Evolutionary conservation across 2,329 filamentous ascomycete genomes (phyloP), one percentile per base, ranked within the genome.

Genomic region (Cadophora sp.): DNA sequence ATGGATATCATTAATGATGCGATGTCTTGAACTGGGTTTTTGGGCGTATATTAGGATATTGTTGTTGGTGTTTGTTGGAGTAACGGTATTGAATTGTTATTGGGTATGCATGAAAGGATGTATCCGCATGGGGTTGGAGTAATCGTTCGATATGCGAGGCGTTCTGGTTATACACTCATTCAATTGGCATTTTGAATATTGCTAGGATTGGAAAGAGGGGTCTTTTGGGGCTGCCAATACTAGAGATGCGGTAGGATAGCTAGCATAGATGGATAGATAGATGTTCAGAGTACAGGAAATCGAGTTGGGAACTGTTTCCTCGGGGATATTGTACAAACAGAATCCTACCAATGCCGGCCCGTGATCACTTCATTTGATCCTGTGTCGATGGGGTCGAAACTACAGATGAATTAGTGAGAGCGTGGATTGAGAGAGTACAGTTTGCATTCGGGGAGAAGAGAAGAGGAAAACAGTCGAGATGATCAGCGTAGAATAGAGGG

Each of bases 1-100:
- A 87, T 87, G 76, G 91, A 95, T 82, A 89, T 97, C 71, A 83
- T 94, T 74, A 93, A 96, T 80, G 92, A 94, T 56, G 63, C 48
- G 50, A 59, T 55, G 43, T 62, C 16, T 62, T 61, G 60, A 34
- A 24, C 64, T 53, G 64, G 22, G 19, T 48, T 22, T 48, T 14
- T 11, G 14, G 16, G 1, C 19, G 16, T 1, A 43, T 16, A 16
- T 5, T 64, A 26, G 66, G 27, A 26, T n/a, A n/a, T n/a, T n/a
- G n/a, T n/a, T n/a, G n/a, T n/a, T 26, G 26, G 40, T 34, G 40
- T 64, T 34, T 56, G 51, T 64, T 55, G 40, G 12, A 40, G 29
- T 46, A 46, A 56, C 27, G 31, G 64, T 29, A 64, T 3, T 22
- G 27, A 16, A 43, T 37, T 37, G 8, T 11, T 26, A 48, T 27